A percentile compares a stretch with the other conserved stretches of the same genome.
phyloP scores from a whole-genome alignment of 805 yeast species.

The Candida verbasci region DNA sequence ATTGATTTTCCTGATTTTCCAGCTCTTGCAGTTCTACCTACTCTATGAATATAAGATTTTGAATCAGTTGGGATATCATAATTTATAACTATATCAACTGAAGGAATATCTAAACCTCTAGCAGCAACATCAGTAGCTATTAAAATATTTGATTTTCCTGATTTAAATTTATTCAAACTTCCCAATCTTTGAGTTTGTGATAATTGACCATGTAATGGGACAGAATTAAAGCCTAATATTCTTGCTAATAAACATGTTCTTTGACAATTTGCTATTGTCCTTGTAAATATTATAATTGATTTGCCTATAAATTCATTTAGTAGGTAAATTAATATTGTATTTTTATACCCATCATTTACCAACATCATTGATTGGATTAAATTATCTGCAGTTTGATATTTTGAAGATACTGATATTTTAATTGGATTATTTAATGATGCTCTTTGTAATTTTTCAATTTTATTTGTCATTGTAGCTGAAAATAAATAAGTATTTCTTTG shows the following conservation, averaged over 20 bases:
- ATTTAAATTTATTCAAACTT: conserved; percentile 72
- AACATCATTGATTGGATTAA: conserved; percentile 83
- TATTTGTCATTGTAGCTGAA: conserved; percentile 96
- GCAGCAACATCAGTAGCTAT: conserved; percentile 90
- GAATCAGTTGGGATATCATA: conserved; percentile 83
- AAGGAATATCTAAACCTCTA: conserved; percentile 81
- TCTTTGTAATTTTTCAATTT: conserved; percentile 89
- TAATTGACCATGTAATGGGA: conserved; percentile 91
- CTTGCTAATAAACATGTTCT: conserved; percentile 80
- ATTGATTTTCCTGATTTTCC: conserved; percentile 86
- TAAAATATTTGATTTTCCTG: conserved; percentile 62
- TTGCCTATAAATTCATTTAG: conserved; percentile 83
- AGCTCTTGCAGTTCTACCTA: conserved; percentile 95
- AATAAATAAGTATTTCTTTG: conserved; percentile 82
- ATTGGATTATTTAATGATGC: conserved; percentile 89
- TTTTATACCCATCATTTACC: conserved; percentile 88
- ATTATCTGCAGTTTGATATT: conserved; percentile 93
- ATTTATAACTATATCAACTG: conserved; percentile 72
- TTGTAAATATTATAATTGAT: conserved; percentile 81
- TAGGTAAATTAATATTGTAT: conserved; percentile 78
- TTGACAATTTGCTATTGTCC: conserved; percentile 95
- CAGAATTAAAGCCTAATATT: conserved; percentile 78
- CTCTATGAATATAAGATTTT: conserved; percentile 80
- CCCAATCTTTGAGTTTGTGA: conserved; percentile 83
- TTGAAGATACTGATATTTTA: conserved; percentile 81